Conservation (phyloP, 805 yeast genomes). For the Brettanomyces sp. region DNA sequence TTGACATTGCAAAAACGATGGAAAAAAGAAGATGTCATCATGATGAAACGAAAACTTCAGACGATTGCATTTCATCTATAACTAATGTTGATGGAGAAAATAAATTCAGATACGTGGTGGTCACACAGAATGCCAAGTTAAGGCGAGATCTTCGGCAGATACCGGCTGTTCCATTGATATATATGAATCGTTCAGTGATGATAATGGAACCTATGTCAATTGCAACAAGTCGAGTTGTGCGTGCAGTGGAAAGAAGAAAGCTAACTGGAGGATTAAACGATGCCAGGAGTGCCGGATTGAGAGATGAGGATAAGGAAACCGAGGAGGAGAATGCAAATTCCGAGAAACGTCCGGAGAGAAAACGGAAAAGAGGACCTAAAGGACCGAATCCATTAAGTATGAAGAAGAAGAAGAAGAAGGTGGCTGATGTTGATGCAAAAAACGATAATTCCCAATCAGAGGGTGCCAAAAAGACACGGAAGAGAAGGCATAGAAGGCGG, state of each 20-base stretch:
- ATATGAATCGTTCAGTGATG: slow-evolving; percentile 87
- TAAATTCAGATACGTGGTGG: slow-evolving; percentile 86
- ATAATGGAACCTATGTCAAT: slow-evolving; percentile 88
- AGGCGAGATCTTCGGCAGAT: slow-evolving; percentile 61
- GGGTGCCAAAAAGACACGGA: not conserved
- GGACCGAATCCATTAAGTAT: slow-evolving; percentile 88
- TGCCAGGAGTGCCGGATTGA: slow-evolving; percentile 35
- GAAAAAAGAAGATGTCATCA: slow-evolving; percentile 95
- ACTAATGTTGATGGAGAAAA: slow-evolving; percentile 66
- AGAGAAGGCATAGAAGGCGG: slow-evolving; percentile 1
- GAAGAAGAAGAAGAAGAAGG: slow-evolving; percentile 38
- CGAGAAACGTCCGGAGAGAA: slow-evolving; percentile 16
- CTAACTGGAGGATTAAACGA: slow-evolving; percentile 74
- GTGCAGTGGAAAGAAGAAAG: slow-evolving; percentile 52
- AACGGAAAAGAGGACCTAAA: slow-evolving; percentile 61
- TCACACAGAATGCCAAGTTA: slow-evolving; percentile 66
- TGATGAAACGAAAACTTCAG: slow-evolving; percentile 38
- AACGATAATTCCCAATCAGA: not conserved
- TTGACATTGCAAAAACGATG: slow-evolving; percentile 68
- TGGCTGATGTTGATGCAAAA: not conserved
- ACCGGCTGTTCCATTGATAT: slow-evolving; percentile 87
- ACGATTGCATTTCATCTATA: slow-evolving; percentile 68
- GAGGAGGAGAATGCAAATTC: slow-evolving; percentile 8
- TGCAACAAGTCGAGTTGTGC: slow-evolving; percentile 47
- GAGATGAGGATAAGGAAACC: slow-evolving; percentile 16